These are phyloP conservation scores for Dipteronia sinensis DNA, from an alignment of 345 rosid genomes.

Conservation along the genomic window DNA sequence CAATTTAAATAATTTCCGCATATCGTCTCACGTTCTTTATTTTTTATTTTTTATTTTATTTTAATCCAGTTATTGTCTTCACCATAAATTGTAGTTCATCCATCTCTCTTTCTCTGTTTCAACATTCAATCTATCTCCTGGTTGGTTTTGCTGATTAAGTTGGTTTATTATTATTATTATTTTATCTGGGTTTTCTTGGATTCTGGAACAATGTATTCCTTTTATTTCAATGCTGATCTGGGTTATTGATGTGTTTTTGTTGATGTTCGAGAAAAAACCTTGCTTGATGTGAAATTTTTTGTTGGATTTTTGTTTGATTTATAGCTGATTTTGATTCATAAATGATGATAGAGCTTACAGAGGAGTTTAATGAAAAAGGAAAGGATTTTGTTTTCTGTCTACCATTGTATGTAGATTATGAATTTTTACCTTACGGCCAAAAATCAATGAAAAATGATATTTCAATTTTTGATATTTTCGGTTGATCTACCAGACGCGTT, in stretches of 20 bases:
- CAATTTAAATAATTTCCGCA: no score
- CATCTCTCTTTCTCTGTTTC: not conserved
- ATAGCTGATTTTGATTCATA: slow-evolving; percentile 8
- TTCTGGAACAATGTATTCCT: not conserved
- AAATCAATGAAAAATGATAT: no score
- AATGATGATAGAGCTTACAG: no score
- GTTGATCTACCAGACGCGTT: no score
- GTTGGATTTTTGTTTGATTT: not conserved
- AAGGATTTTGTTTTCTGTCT: not conserved
- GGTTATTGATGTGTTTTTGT: not conserved
- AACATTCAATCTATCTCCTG: slow-evolving; percentile 17
- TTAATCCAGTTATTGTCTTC: not conserved
- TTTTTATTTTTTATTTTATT: no score
- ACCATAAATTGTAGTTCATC: not conserved
- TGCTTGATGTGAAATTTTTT: not conserved
- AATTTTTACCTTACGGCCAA: no score
- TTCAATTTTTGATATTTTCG: no score
- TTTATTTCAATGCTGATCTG: slow-evolving; percentile 11
- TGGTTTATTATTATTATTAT: no score
- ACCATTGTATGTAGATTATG: not conserved
- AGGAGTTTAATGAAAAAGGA: not conserved
- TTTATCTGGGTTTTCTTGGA: not conserved
- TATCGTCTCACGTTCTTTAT: no score
- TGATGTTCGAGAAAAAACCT: not conserved
- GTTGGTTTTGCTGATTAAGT: slow-evolving; percentile 16